Evolutionary conservation across 805 yeast genomes (phyloP).

Genomic region (Cyberlindnera maritima): DNA sequence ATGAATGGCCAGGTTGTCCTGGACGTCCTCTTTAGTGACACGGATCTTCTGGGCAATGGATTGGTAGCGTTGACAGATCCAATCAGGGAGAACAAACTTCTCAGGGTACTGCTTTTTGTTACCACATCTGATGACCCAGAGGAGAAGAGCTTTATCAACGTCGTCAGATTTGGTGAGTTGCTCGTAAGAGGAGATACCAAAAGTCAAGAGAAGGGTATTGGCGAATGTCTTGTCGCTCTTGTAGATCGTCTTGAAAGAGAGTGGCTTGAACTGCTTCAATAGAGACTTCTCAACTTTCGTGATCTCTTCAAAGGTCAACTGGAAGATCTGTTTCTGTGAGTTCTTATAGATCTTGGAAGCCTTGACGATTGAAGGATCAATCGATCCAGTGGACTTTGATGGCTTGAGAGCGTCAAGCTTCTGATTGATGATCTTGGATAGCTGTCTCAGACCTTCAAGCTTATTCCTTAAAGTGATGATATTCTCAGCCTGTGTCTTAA

Average conservation of each 20-base stretch:
- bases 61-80: conserved; percentile 42
- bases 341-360: conserved; percentile 44
- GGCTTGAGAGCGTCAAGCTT: conserved; percentile 42
- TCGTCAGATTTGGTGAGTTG: conserved; percentile 45
- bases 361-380: conserved; percentile 28
- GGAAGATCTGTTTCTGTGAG: conserved; percentile 48
- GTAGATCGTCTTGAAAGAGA: conserved; percentile 56
- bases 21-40: conserved; percentile 50
- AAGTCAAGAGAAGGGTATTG: conserved; percentile 50
- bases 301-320: conserved; percentile 42
- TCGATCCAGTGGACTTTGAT: conserved; percentile 19
- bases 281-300: conserved; percentile 45
- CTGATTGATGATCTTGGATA: conserved; percentile 48
- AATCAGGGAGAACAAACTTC: conserved; percentile 42
- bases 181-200: conserved; percentile 56
- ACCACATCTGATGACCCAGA: conserved; percentile 61
- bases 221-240: conserved; percentile 53
- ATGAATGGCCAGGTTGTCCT: conserved; percentile 52
- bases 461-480: conserved; percentile 49
- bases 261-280: conserved; percentile 40
- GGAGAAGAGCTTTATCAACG: conserved; percentile 54
- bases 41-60: conserved; percentile 35
- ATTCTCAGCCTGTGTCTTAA: conserved; percentile 47
- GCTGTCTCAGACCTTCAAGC: conserved; percentile 58
- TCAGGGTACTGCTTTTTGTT: conserved; percentile 38